These are phyloP conservation scores for Metschnikowia henanensis DNA, from an alignment of 805 yeast species.

Conservation along the genomic window DNA sequence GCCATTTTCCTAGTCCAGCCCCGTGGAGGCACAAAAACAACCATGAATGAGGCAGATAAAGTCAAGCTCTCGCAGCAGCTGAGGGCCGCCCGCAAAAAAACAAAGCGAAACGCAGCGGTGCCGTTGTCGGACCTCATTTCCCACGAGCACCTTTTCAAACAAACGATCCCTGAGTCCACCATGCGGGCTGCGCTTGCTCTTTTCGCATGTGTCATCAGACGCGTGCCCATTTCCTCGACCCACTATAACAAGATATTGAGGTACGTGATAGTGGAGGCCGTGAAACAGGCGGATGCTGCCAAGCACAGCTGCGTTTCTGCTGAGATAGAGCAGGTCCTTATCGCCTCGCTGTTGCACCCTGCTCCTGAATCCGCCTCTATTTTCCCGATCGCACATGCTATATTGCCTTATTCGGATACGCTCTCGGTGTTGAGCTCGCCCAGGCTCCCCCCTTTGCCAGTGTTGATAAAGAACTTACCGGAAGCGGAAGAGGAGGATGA, in stretches of 20 bases:
- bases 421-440: slow-evolving; percentile 70
- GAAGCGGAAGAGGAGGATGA: slow-evolving; percentile 8
- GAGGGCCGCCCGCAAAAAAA: slow-evolving; percentile 32
- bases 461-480: background rate
- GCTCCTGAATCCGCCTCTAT: slow-evolving; percentile 63
- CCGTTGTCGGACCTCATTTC: slow-evolving; percentile 70
- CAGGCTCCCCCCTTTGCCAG: slow-evolving; percentile 57
- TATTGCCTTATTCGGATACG: slow-evolving; percentile 50
- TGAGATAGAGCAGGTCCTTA: slow-evolving; percentile 41
- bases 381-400: slow-evolving; percentile 64
- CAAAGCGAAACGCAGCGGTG: slow-evolving; percentile 40
- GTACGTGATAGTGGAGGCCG: slow-evolving; percentile 36
- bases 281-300: slow-evolving; percentile 26
- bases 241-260: slow-evolving; percentile 57
- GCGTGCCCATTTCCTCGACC: slow-evolving; percentile 56
- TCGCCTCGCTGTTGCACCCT: slow-evolving; percentile 65
- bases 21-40: slow-evolving; percentile 17
- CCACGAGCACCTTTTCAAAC: slow-evolving; percentile 56
- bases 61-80: slow-evolving; percentile 12
- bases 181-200: slow-evolving; percentile 41
- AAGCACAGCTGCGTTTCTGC: slow-evolving; percentile 24
- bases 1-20: slow-evolving; percentile 46
- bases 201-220: slow-evolving; percentile 47
- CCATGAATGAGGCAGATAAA: slow-evolving; percentile 2
- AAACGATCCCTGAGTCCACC: slow-evolving; percentile 40